Evolutionary conservation across 495 filamentous ascomycete species (phyloP).

Genomic region (Penicillium flavigenum): DNA sequence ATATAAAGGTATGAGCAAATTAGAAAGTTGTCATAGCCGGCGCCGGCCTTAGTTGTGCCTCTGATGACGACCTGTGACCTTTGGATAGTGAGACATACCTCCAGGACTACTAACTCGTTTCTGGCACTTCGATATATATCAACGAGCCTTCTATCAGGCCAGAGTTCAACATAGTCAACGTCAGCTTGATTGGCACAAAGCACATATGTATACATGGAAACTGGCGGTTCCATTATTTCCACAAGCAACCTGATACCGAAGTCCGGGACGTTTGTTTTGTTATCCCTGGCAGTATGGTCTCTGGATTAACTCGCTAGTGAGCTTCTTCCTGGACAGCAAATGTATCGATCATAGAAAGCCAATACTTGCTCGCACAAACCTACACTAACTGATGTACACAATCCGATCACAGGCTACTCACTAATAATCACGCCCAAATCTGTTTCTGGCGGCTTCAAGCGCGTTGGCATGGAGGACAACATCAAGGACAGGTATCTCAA

Average conservation of each 20-base stretch:
- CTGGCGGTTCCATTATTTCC: conserved; percentile 46
- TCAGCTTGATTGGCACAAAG: background rate
- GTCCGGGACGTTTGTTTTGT: conserved; percentile 37
- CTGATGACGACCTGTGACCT: conserved; percentile 31
- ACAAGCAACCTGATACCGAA: conserved; percentile 30
- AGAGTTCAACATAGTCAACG: background rate
- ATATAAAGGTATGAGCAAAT: background rate
- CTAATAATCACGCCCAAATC: conserved; percentile 23
- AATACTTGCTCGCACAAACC: background rate
- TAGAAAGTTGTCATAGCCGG: conserved; percentile 32
- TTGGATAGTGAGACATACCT: conserved; percentile 27
- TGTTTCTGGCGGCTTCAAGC: conserved; percentile 22
- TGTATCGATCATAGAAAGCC: conserved; percentile 31
- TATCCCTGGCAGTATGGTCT: conserved; percentile 24
- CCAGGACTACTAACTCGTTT: background rate
- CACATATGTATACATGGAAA: conserved; percentile 28
- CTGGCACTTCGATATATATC: background rate
- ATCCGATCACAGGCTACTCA: conserved; percentile 12
- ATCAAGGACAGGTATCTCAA: conserved; percentile 21
- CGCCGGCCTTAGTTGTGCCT: conserved; percentile 39
- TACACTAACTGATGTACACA: background rate
- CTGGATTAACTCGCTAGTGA: conserved; percentile 33
- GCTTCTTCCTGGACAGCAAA: conserved; percentile 24
- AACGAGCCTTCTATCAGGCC: background rate
- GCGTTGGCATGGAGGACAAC: conserved; percentile 23